phyloP scores from a whole-genome alignment of 1,139 yeast species.

The Taiozyma onychis region DNA sequence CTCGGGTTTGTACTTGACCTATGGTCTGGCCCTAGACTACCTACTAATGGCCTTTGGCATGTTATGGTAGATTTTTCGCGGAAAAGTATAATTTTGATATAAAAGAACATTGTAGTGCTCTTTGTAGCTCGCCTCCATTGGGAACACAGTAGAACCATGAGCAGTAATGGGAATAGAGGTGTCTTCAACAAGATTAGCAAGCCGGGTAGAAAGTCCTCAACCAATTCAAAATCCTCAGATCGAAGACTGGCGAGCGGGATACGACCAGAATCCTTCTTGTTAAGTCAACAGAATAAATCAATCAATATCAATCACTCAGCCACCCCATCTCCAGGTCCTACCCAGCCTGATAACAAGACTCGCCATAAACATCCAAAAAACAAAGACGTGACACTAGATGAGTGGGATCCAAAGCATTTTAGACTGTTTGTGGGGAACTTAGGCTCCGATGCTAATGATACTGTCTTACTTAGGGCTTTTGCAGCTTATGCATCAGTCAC shows the following conservation, averaged over 20 bases:
- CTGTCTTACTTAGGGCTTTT: slow-evolving; percentile 47
- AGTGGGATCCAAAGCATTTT: slow-evolving; percentile 67
- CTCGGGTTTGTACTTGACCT: slow-evolving; percentile 75
- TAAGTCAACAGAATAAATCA: slow-evolving; percentile 21
- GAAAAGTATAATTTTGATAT: not conserved
- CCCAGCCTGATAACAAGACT: not conserved
- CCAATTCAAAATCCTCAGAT: slow-evolving; percentile 42
- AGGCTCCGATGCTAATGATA: slow-evolving; percentile 63
- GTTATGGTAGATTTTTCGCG: slow-evolving; percentile 2
- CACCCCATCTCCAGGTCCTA: not conserved
- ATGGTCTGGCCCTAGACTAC: slow-evolving; percentile 76
- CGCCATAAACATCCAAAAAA: slow-evolving; percentile 26
- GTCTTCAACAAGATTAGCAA: not conserved
- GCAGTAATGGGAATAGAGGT: not conserved
- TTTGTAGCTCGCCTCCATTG: not conserved
- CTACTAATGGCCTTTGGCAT: slow-evolving; percentile 32
- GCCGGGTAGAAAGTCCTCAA: not conserved
- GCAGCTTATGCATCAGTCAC: slow-evolving; percentile 42
- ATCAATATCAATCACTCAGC: slow-evolving; percentile 1
- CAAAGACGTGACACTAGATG: slow-evolving; percentile 43
- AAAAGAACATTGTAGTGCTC: no score
- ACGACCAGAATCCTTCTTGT: slow-evolving; percentile 39
- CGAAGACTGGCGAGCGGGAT: slow-evolving; percentile 45
- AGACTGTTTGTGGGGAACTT: slow-evolving; percentile 71
- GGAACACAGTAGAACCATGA: not conserved